These are phyloP conservation scores for Rhexocercosporidium sp. DNA, from an alignment of 2,329 filamentous ascomycete species.

Conservation along the genomic window DNA sequence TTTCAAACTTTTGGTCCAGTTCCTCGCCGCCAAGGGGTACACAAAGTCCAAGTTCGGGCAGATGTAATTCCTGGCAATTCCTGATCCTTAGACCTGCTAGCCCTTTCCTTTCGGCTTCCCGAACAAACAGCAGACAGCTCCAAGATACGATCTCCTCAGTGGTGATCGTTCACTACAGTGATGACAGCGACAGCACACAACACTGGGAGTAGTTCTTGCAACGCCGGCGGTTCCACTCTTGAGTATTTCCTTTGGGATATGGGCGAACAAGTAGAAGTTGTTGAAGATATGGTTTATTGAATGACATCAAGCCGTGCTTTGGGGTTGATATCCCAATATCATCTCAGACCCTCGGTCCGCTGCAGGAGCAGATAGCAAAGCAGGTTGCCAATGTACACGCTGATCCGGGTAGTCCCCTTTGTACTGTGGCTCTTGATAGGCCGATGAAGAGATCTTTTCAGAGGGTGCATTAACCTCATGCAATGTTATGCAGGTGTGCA, in stretches of 20 bases:
- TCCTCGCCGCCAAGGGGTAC: background rate
- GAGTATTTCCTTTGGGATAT: background rate
- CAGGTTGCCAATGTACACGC: background rate
- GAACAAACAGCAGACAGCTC: too few species aligned
- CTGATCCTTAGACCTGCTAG: too few species aligned
- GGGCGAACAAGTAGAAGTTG: background rate
- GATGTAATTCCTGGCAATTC: too few species aligned
- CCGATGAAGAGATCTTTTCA: slow-evolving; percentile 11
- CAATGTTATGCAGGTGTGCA: slow-evolving; percentile 24
- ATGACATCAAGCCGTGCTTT: background rate
- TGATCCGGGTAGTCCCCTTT: background rate
- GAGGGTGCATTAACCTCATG: slow-evolving; percentile 33
- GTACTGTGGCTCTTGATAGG: slow-evolving; percentile 21
- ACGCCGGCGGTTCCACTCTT: background rate
- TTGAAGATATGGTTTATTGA: background rate
- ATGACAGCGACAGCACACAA: background rate
- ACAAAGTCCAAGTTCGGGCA: background rate
- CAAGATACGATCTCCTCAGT: too few species aligned
- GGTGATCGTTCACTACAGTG: too few species aligned
- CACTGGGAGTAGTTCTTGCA: background rate
- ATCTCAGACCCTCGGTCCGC: slow-evolving; percentile 5
- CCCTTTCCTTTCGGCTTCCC: too few species aligned
- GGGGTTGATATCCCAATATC: slow-evolving; percentile 16
- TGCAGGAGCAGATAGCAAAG: background rate
- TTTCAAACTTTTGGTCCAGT: background rate